These are phyloP conservation scores for Lantana camara DNA, from an alignment of 257 asterid species.

Conservation along the genomic window DNA sequence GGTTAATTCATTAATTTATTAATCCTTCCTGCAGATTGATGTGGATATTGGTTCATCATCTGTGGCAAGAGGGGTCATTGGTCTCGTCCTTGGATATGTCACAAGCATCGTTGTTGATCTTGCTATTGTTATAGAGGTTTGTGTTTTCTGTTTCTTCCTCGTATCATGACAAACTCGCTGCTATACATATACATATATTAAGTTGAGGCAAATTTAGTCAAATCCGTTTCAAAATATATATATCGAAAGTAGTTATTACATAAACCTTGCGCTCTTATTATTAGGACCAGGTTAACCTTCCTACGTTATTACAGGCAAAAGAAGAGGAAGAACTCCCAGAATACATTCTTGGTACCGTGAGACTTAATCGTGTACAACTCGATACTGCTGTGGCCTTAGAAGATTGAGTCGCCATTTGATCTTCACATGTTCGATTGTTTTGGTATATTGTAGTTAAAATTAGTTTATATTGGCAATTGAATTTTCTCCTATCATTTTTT, in stretches of 20 bases:
- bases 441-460: conserved; percentile 16
- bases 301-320: conserved; percentile 59
- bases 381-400: conserved; percentile 82
- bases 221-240: no score
- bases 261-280: no score
- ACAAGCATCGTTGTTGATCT: conserved; percentile 95
- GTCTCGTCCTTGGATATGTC: conserved; percentile 94
- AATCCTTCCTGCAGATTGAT: conserved; percentile 69
- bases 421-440: not conserved
- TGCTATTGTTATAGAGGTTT: conserved; percentile 87
- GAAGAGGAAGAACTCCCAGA: conserved; percentile 93
- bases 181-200: no score
- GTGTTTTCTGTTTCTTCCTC: conserved; percentile 24
- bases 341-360: conserved; percentile 87
- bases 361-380: conserved; percentile 69
- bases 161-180: not conserved
- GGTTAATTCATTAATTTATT: no score
- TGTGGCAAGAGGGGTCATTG: conserved; percentile 89
- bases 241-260: no score
- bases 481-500: not conserved
- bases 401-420: conserved; percentile 40
- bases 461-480: not conserved
- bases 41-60: conserved; percentile 99
- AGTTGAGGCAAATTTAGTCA: no score
- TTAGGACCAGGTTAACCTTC: not conserved